Base-by-base conservation (phyloP, 148 eudicot genomes). In the Camellia japonica region DNA sequence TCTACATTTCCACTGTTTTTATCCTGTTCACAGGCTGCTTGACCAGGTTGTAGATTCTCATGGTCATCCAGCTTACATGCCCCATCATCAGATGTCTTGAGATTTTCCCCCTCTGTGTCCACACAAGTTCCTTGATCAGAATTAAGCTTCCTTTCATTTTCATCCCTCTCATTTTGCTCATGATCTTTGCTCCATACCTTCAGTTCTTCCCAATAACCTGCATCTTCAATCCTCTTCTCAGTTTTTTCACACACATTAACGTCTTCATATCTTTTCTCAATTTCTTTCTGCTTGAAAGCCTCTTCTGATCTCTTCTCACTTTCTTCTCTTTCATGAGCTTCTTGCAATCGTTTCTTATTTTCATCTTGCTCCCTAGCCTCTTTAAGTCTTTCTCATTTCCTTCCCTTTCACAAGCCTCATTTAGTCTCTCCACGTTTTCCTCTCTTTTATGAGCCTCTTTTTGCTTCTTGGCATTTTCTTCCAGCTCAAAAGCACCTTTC, bases 51-150 rank as follows among this genome's bases (percentile, higher is more conserved):
- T 47, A 44, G 78, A 23, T 54, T 61, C 58, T 75, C 77, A n/a
- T 76, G 71, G 71, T 66, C 76, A 73, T 80, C 82, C 60, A 79
- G 56, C 61, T 74, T 62, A 80, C 60, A 67, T 62, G 64, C 68
- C 58, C 70, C 85, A 80, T 75, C 76, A 80, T 75, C 76, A 80
- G 83, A 81, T 65, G 79, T 69, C 80, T 85, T 81, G 46, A 75
- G 70, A 82, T 68, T 47, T 71, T 83, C 81, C 59, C 80, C 76
- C 52, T 80, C 60, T 19, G 67, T 13, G 23, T 69, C 71, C 72
- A 83, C n/a, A 51, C 64, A 81, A 52, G 54, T 20, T 77, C 73
- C 79, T 69, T 71, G 70, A 19, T 83, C 55, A 54, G 58, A 79
- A 71, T 78, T 67, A 67, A 77, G 62, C 58, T 56, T 69, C 47